Percentiles rank a stretch among this genome's conserved stretches.
Conservation (phyloP, 106 monocot genomes). For the Dendrobium chrysotoxum region DNA sequence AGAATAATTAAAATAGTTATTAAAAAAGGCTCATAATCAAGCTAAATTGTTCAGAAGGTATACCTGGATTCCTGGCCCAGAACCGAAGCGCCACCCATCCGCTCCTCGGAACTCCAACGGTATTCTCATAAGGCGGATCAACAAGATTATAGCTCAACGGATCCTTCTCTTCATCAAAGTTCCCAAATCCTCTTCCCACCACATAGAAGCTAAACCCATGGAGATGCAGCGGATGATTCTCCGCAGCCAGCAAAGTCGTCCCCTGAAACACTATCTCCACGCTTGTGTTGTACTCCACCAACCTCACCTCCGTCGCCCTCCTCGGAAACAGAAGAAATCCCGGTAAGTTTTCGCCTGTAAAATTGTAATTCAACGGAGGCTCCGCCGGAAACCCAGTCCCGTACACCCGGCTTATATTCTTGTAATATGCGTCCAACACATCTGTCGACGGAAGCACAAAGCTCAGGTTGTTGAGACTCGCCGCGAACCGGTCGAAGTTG, state of each 20-base stretch:
- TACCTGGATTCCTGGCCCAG: slow-evolving; percentile 43
- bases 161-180: slow-evolving; percentile 41
- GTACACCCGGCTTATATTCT: slow-evolving; percentile 21
- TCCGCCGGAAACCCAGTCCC: slow-evolving; percentile 15
- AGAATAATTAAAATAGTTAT: too few relatives aligned
- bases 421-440: slow-evolving; percentile 23
- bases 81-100: slow-evolving; percentile 48
- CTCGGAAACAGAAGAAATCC: slow-evolving; percentile 8
- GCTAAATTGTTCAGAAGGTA: not conserved
- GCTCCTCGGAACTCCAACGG: slow-evolving; percentile 34
- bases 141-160: slow-evolving; percentile 44
- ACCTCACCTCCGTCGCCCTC: slow-evolving; percentile 31
- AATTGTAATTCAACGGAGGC: slow-evolving; percentile 16
- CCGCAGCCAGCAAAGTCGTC: slow-evolving; percentile 31
- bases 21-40: too few relatives aligned
- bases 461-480: slow-evolving; percentile 23
- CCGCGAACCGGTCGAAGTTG: slow-evolving; percentile 6
- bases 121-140: slow-evolving; percentile 38
- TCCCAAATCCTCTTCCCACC: slow-evolving; percentile 50
- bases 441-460: slow-evolving; percentile 19
- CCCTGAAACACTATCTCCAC: slow-evolving; percentile 69
- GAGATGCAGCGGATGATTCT: slow-evolving; percentile 65
- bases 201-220: slow-evolving; percentile 67
- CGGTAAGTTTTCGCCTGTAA: slow-evolving; percentile 6
- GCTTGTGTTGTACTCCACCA: slow-evolving; percentile 30